These are phyloP conservation scores for Phaeosphaeria sp. DNA, from an alignment of 2,329 filamentous ascomycete species.

Conservation along the genomic window DNA sequence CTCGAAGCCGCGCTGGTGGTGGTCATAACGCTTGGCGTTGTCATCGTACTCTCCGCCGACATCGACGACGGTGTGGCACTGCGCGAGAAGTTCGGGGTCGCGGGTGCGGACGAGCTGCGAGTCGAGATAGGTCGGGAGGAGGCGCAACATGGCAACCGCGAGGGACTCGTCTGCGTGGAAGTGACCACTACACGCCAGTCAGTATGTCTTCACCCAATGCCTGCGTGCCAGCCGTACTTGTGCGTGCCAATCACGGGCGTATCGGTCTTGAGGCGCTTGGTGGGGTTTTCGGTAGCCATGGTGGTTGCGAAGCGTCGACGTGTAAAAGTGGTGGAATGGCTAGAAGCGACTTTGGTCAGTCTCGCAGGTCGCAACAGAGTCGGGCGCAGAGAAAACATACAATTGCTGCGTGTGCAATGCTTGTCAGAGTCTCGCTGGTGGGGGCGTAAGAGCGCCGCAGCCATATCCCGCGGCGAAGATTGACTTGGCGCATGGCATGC, in stretches of 20 bases:
- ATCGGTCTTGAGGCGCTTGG: conserved; percentile 85
- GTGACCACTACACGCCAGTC: conserved; percentile 68
- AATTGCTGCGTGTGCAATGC: conserved; percentile 16
- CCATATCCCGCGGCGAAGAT: conserved; percentile 14
- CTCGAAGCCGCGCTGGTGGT: conserved; percentile 92
- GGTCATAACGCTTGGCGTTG: conserved; percentile 80
- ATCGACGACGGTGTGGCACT: conserved; percentile 94
- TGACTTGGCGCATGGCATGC: conserved; percentile 18
- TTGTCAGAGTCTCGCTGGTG: conserved; percentile 2
- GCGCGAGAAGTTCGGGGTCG: conserved; percentile 76
- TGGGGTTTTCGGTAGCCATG: conserved; percentile 50
- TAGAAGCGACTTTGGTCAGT: neutral
- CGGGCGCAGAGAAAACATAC: conserved; percentile 23
- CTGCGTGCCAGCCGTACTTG: conserved; percentile 58
- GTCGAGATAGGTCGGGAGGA: conserved; percentile 78
- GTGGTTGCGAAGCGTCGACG: conserved; percentile 7
- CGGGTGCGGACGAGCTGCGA: conserved; percentile 84
- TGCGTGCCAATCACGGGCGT: conserved; percentile 82
- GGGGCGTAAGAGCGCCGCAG: neutral
- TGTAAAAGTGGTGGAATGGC: neutral
- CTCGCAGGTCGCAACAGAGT: conserved; percentile 1
- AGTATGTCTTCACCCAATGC: neutral
- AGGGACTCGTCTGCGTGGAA: conserved; percentile 99
- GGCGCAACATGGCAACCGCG: conserved; percentile 92
- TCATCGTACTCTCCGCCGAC: conserved; percentile 95